Evolutionary conservation across 2,329 filamentous ascomycete genomes (phyloP).

Genomic region (Orbilia blumenaviensis): DNA sequence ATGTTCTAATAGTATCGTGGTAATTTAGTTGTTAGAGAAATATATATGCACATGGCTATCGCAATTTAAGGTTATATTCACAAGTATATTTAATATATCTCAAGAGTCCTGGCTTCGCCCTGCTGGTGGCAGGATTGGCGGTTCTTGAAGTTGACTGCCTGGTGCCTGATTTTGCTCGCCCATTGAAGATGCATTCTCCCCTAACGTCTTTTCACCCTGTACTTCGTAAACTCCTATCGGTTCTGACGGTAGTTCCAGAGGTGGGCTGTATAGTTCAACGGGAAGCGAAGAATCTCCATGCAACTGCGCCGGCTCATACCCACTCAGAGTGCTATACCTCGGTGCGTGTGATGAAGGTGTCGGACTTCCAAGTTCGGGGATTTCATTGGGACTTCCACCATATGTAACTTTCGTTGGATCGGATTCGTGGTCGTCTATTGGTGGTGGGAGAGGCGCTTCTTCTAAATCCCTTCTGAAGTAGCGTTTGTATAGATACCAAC

Average conservation of each 20-base stretch:
- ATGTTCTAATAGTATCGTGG: no score
- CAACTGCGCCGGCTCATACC: conserved; percentile 7
- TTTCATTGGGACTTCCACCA: background rate
- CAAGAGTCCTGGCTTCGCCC: no score
- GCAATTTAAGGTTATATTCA: no score
- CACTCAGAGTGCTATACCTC: conserved; percentile 6
- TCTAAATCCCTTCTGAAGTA: background rate
- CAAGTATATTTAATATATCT: no score
- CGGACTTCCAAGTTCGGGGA: conserved; percentile 11
- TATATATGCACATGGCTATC: no score
- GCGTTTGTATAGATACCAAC: background rate
- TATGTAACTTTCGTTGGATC: background rate
- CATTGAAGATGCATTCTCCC: background rate
- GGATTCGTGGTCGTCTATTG: background rate
- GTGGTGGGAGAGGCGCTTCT: conserved; percentile 2
- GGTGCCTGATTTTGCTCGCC: background rate
- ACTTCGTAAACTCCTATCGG: conserved; percentile 2
- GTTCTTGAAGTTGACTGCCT: background rate
- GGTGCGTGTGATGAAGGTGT: background rate
- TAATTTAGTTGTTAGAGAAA: no score
- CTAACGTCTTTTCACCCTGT: background rate
- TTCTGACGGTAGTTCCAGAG: background rate
- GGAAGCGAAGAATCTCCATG: conserved; percentile 22
- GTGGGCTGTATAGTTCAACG: background rate
- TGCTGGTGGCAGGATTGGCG: background rate